Evolutionary conservation across 1,284 basidiomycete genomes (phyloP), one percentile per base, ranked within the genome.

Genomic region (Phlebopus sp.): DNA sequence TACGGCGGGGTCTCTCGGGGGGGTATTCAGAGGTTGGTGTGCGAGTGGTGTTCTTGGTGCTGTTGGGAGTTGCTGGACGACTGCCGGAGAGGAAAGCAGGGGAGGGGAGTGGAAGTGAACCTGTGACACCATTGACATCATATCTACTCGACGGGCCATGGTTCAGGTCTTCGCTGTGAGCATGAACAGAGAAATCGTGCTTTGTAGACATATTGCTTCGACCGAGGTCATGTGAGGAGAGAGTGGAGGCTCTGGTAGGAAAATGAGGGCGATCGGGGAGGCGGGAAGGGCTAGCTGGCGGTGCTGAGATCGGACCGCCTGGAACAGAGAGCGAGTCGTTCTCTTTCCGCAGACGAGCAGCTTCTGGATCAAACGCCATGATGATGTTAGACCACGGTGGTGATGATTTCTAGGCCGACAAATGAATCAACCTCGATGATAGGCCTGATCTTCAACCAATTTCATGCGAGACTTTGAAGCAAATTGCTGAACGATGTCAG

Each of bases 81-180:
- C 76, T 75, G 18, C 74, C 72, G 48, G 73, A 66, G 49, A 76
- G 66, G 59, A 79, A 80, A 32, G 75, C 66, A 27, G 76, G 73
- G 23, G 77, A 72, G 47, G 76, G 76, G 40, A 71, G 69, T 56
- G 69, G 76, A 65, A 72, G 53, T 52, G 62, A 50, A 47, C 63
- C 36, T 27, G 56, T 42, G 29, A 59, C 49, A 37, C 50, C 45
- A 42, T 34, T 50, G 49, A 54, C 55, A 49, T 61, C 60, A 30
- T 51, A 43, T 23, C 52, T 56, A 47, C 46, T 37, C 15, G 67
- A 60, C 27, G 57, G 60, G 15, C 63, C 59, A 64, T 88, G 86
- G 62, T 79, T 84, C 46, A 87, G 70, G 68, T 88, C 85, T 60
- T 88, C 85, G 68, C 85, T 88, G 44, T 74, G 80, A 47, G 81